Base-by-base conservation (phyloP, 2,329 filamentous ascomycete genomes). In the Penicillium sumatraense region DNA sequence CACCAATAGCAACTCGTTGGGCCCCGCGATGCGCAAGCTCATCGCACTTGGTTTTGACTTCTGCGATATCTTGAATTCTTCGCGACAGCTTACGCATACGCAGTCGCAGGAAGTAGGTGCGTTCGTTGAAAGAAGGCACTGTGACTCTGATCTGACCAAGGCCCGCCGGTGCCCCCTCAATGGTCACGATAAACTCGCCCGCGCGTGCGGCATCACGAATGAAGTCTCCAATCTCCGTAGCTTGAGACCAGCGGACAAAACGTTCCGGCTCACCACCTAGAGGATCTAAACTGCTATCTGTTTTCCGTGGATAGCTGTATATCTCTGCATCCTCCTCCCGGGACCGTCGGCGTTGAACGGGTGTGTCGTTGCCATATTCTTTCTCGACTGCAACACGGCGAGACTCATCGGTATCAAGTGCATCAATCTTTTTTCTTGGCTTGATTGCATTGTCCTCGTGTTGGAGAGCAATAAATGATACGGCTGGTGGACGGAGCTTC, bases 201-300 rank as follows among this genome's bases (percentile, higher is more conserved):
- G 90, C 90, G 3, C 90, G 82, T 0, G 92, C 90, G 0, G 93
- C 92, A 69, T 97, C 93, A 8, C 91, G 86, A 61, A 97, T 95
- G 68, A 97, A 97, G 75, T 96, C 93, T 9, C 93, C 93, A 27
- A 97, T 89, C 71, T 97, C 93, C 1, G 93, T 96, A 26, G 88
- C 90, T 38, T 87, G 86, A 41, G 89, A 92, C 93, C 93, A 97
- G 26, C 91, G 87, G 2, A 96, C 90, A 78, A 93, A 95, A 51
- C 85, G 83, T 20, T 70, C 61, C 14, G 66, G 58, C 26, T 60
- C 33, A 14, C 57, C 59, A 6, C 55, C 46, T 20, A 60, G 51
- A 5, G 54, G 27, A 18, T 60, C 59, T 2, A 61, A 50, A 20
- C 61, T 61, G 18, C 57, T 56, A 50, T 62, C 55, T 1, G 57